A percentile compares a stretch with the other conserved stretches of the same genome.
Evolutionary conservation across 257 asterid genomes (phyloP).

Genomic region (Scutellaria galericulata): DNA sequence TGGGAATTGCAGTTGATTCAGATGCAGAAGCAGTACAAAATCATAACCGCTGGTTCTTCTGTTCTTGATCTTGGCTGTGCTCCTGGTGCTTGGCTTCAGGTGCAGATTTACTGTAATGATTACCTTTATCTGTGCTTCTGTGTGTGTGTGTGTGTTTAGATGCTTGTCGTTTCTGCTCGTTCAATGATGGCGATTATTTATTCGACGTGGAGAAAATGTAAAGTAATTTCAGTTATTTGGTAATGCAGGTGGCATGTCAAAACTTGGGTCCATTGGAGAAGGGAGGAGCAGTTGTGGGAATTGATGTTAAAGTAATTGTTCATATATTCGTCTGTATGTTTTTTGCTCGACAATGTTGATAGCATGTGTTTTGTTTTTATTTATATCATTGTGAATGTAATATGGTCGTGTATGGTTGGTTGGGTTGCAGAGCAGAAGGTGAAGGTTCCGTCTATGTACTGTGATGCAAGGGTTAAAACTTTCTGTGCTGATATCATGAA

Average conservation of each 20-base stretch:
- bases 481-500: constrained; percentile 76
- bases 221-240: constrained; percentile 16
- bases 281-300: constrained; percentile 84
- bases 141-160: background rate
- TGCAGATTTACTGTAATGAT: constrained; percentile 6
- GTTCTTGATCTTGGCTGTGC: constrained; percentile 97
- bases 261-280: constrained; percentile 69
- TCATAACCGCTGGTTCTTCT: constrained; percentile 71
- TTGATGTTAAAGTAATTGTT: constrained; percentile 67
- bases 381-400: background rate
- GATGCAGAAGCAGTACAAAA: constrained; percentile 78
- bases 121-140: background rate
- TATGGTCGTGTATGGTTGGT: constrained; percentile 12
- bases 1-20: constrained; percentile 70
- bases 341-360: background rate
- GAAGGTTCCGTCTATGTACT: constrained; percentile 78
- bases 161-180: background rate
- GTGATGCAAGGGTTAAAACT: constrained; percentile 86
- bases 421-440: constrained; percentile 81
- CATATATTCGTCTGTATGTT: background rate
- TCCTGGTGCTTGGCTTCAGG: constrained; percentile 99
- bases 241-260: constrained; percentile 81
- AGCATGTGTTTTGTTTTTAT: background rate
- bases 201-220: constrained; percentile 1
- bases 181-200: background rate